A percentile compares a stretch with the other conserved stretches of the same genome.
Conservation (phyloP, 495 filamentous ascomycete genomes). For the Trichoderma orchidacearum region DNA sequence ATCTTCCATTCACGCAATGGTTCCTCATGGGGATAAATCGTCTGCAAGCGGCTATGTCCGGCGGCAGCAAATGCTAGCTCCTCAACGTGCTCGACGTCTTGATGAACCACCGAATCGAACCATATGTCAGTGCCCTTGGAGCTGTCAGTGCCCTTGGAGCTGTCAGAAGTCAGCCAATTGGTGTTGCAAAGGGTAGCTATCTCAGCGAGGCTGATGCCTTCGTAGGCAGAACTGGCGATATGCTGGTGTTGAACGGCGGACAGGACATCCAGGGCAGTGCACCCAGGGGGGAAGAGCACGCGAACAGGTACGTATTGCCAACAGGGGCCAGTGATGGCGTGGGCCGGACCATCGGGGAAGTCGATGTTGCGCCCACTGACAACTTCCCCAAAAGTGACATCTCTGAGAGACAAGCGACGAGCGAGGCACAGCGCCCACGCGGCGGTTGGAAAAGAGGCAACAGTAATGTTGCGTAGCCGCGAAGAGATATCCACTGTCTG, state of each 20-base stretch:
- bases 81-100: slow-evolving; percentile 30
- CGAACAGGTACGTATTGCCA: slow-evolving; percentile 30
- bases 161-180: background rate
- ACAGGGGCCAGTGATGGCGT: slow-evolving; percentile 30
- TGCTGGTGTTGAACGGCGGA: slow-evolving; percentile 22
- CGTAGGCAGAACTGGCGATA: slow-evolving; percentile 18
- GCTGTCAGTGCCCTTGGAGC: slow-evolving; percentile 6
- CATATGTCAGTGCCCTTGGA: slow-evolving; percentile 10
- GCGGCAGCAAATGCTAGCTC: slow-evolving; percentile 15
- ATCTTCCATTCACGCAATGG: slow-evolving; percentile 32
- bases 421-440: slow-evolving; percentile 50
- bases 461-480: slow-evolving; percentile 35
- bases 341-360: slow-evolving; percentile 19
- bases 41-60: slow-evolving; percentile 18
- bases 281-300: slow-evolving; percentile 13
- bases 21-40: slow-evolving; percentile 27
- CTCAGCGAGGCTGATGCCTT: slow-evolving; percentile 20
- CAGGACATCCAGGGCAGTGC: slow-evolving; percentile 18
- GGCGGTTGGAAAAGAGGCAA: slow-evolving; percentile 42
- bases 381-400: slow-evolving; percentile 49
- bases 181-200: slow-evolving; percentile 14
- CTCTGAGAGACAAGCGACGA: slow-evolving; percentile 26
- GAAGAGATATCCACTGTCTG: slow-evolving; percentile 28
- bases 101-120: slow-evolving; percentile 33
- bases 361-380: slow-evolving; percentile 43